Evolutionary conservation across 371 early-diverging fungal genomes (phyloP), one percentile per base, ranked within the genome.

Genomic region (Mucor sp.): DNA sequence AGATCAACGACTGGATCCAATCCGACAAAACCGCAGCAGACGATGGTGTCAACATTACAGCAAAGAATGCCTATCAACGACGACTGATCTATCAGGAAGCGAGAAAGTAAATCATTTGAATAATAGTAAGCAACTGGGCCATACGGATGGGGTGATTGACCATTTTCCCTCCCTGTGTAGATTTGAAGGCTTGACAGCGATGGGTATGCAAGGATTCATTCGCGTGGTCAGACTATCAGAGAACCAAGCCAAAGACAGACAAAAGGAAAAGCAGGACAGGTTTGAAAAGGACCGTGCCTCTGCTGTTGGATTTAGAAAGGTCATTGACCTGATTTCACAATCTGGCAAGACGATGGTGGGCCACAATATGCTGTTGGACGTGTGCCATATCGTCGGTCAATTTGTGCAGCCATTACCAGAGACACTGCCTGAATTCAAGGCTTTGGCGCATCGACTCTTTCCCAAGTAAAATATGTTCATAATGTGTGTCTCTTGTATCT

Each of bases 301-400:
- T 12, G 84, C 93, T 9, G 71, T 88, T 43, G 95, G 95, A 4
- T 94, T 96, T 64, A 80, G 93, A 27, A 83, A 76, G 37, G 90
- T 96, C 4, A 90, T 96, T 58, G 94, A 95, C 48, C 71, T 86
- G 71, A 83, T 96, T 28, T 84, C 89, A 25, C 79, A 75, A 17
- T 82, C 87, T 4, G 76, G 83, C 32, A 93, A 94, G 65, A 89
- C 90, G 1, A 74, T 96, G 7, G 84, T 94, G 4, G 96, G 95
- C 4, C 96, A 96, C 67, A 96, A 96, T 74, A 85, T 93, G 87
- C 78, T 90, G 9, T 78, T 94, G 43, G 96, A 96, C 72, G 71
- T 94, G 6, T 87, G 88, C 30, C 94, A 94, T 57, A 83, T 91
- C 3, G 78, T 86, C 58, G 81, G 87, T 0, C 90, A 92, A 62